Evolutionary conservation across 2,329 filamentous ascomycete species (phyloP).

Genomic region (Talaromyces pinophilus): DNA sequence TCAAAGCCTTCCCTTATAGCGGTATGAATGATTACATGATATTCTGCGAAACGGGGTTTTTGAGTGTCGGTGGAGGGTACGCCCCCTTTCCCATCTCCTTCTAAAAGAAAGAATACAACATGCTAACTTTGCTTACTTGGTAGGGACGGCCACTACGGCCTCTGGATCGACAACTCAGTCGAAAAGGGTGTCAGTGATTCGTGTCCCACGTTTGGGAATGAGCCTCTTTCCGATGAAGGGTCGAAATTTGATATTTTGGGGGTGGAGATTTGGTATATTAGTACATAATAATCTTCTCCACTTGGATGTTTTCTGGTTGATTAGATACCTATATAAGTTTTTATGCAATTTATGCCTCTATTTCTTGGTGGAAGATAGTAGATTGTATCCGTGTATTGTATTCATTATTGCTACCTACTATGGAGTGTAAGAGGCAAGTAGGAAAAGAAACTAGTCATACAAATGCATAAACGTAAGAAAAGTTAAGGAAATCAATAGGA

Average conservation of each 20-base stretch:
- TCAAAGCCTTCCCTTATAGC: constrained; percentile 96
- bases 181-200: constrained; percentile 79
- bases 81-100: neutral
- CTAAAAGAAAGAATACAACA: constrained; percentile 27
- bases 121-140: constrained; percentile 15
- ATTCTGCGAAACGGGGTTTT: constrained; percentile 80
- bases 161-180: constrained; percentile 88
- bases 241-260: constrained; percentile 88
- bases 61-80: constrained; percentile 80
- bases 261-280: constrained; percentile 91
- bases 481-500: neutral
- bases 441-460: constrained; percentile 9
- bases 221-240: constrained; percentile 88
- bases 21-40: constrained; percentile 97
- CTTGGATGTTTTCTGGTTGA: neutral
- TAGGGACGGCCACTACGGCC: constrained; percentile 79
- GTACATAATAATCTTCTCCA: constrained; percentile 43
- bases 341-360: neutral
- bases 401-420: constrained; percentile 15
- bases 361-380: neutral
- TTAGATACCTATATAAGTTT: constrained; percentile 8
- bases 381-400: neutral
- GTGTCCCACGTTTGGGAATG: constrained; percentile 92
- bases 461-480: neutral
- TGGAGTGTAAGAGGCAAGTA: neutral